These are phyloP conservation scores for Cystobasidium sp. DNA, from an alignment of 1,284 basidiomycete species.

Conservation along the genomic window DNA sequence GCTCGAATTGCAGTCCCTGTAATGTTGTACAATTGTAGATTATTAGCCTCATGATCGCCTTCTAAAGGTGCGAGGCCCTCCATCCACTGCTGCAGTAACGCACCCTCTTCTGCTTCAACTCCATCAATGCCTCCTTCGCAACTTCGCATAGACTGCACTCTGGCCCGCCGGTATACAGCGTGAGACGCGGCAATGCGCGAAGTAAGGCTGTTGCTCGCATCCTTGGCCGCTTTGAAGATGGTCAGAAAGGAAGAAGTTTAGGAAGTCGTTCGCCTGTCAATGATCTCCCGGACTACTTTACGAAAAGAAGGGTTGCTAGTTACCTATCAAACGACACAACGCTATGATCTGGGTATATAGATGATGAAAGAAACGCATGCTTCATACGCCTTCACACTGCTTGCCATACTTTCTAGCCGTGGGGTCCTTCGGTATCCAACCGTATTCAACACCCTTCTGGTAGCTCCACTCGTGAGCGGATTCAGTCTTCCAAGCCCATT, in stretches of 20 bases:
- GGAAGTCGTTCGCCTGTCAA: not conserved
- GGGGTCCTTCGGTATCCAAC: slow-evolving; percentile 79
- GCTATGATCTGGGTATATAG: slow-evolving; percentile 11
- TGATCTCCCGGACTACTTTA: too few species aligned
- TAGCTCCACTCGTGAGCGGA: slow-evolving; percentile 55
- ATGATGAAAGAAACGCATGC: not conserved
- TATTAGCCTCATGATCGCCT: not conserved
- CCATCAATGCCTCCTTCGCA: slow-evolving; percentile 47
- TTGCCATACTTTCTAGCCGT: slow-evolving; percentile 57
- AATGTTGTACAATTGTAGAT: too few species aligned
- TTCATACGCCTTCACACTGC: slow-evolving; percentile 1
- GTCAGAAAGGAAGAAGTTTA: not conserved
- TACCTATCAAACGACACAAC: not conserved
- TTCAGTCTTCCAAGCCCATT: slow-evolving; percentile 79
- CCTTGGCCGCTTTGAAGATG: not conserved
- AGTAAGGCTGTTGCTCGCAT: slow-evolving; percentile 17
- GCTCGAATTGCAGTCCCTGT: slow-evolving; percentile 45
- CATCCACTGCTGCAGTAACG: not conserved
- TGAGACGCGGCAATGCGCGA: slow-evolving; percentile 46
- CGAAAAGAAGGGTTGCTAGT: too few species aligned
- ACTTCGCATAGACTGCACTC: slow-evolving; percentile 51
- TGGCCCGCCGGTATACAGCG: slow-evolving; percentile 46
- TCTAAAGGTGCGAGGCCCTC: not conserved
- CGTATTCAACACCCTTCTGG: slow-evolving; percentile 60
- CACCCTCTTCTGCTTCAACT: slow-evolving; percentile 40